Conservation (phyloP, 805 yeast species). For the Candida yuanshanica region DNA sequence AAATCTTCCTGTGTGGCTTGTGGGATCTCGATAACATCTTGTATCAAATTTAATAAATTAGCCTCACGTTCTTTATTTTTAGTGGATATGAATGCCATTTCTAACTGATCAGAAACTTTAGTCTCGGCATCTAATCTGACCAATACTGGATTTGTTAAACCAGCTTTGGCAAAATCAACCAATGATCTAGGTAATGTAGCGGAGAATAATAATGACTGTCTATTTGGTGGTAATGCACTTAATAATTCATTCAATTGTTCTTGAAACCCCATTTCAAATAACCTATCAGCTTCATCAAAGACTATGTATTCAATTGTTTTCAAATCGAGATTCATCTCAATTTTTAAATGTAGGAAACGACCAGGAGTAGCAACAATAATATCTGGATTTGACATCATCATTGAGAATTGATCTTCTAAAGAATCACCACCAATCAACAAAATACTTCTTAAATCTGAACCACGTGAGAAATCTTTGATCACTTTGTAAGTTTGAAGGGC, state of each 20-base stretch:
- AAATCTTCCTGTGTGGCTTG: constrained; percentile 67
- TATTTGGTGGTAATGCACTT: constrained; percentile 70
- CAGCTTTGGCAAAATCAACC: constrained; percentile 97
- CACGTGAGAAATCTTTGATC: constrained; percentile 79
- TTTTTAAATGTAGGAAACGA: constrained; percentile 89
- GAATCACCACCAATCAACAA: constrained; percentile 96
- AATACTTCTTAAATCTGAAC: constrained; percentile 75
- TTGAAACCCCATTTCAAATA: constrained; percentile 94
- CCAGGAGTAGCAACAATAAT: constrained; percentile 97
- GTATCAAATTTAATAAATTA: constrained; percentile 66
- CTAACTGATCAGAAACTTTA: constrained; percentile 83
- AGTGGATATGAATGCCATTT: constrained; percentile 79
- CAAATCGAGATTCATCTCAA: constrained; percentile 89
- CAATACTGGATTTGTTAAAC: constrained; percentile 84
- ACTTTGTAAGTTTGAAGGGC: constrained; percentile 90
- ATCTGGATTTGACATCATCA: constrained; percentile 94
- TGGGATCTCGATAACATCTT: constrained; percentile 82
- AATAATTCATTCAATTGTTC: constrained; percentile 88
- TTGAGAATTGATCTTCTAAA: constrained; percentile 90
- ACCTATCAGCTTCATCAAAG: constrained; percentile 95
- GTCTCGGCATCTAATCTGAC: constrained; percentile 91
- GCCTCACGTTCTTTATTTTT: constrained; percentile 90
- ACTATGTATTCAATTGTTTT: constrained; percentile 83
- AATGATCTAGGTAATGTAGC: constrained; percentile 91
- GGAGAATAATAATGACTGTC: constrained; percentile 87